Base-by-base conservation (phyloP, 129 eudicot species). In the Flaveria trinervia region DNA sequence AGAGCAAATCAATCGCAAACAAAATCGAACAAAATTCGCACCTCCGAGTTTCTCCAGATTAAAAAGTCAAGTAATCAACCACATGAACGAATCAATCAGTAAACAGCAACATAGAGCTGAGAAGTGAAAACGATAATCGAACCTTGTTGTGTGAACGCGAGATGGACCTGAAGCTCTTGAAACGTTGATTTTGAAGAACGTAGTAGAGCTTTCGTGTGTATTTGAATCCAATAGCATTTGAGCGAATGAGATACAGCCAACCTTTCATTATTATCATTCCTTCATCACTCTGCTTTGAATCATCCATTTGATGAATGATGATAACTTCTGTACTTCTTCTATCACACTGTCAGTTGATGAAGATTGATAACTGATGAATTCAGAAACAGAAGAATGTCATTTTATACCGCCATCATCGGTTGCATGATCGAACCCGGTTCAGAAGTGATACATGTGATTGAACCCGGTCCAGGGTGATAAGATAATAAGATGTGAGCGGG, bases 161-260 rank as follows among this genome's bases (percentile, higher is more conserved):
- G 52, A 74, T 59, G 10, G 96, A 88, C 80, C 78, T 88, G 78
- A 77, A 90, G 82, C 81, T 84, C 50, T 82, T 88, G 68, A 90
- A 87, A 66, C 54, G 68, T 77, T 67, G 85, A 84, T 82, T 78
- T 64, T 86, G 88, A 72, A 90, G 89, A 84, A 88, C 84, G 73
- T 82, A 90, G 77, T 90, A 90, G 18, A 88, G 82, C 62, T 84
- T 86, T 45, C 86, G 76, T 61, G 90, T 84, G 81, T 79, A 84
- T 57, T 88, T 89, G 70, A 90, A 79, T 1, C 93, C 96, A 62
- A 88, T 26, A 43, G 86, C 73, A 70, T 82, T 88, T 39, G 81
- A 90, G 36, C 89, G 88, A 15, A 90, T 90, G 48, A 88, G 78
- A 80, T 88, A 86, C 49, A 90, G 61, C 93, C 96, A 90, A 59